These are phyloP conservation scores for Taphrina pruni DNA, from an alignment of 1,139 yeast species.

Conservation along the genomic window DNA sequence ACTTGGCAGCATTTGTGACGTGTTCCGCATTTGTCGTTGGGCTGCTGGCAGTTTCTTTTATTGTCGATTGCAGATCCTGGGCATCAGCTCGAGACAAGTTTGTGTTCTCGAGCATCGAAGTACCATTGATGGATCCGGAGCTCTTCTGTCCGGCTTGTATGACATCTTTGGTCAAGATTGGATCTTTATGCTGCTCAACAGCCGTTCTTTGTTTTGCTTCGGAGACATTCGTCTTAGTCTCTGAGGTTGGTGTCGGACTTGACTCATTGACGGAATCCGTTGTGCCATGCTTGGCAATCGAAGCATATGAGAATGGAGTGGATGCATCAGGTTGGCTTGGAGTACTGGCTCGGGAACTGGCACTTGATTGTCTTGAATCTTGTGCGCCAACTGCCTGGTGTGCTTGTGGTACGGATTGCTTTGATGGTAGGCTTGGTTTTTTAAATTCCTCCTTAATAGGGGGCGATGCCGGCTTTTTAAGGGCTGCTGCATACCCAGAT, in stretches of 20 bases:
- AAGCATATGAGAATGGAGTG: constrained; percentile 14
- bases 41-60: neutral
- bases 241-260: neutral
- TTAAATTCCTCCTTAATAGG: constrained; percentile 31
- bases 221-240: neutral
- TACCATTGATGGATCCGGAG: neutral
- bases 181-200: constrained; percentile 8
- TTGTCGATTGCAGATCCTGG: neutral
- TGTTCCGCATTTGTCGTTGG: neutral
- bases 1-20: constrained; percentile 12
- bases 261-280: neutral
- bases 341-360: neutral
- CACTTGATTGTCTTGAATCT: neutral
- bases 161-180: constrained; percentile 2
- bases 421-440: constrained; percentile 17
- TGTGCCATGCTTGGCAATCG: constrained; percentile 18
- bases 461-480: constrained; percentile 35
- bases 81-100: neutral
- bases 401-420: neutral
- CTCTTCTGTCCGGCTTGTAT: constrained; percentile 8
- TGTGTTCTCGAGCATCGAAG: neutral
- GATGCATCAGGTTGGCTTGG: constrained; percentile 6
- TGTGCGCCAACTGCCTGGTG: neutral
- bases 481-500: constrained; percentile 38
- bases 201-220: constrained; percentile 5